These are phyloP conservation scores for Penicillium angulare DNA, from an alignment of 495 filamentous ascomycete species.

Conservation along the genomic window DNA sequence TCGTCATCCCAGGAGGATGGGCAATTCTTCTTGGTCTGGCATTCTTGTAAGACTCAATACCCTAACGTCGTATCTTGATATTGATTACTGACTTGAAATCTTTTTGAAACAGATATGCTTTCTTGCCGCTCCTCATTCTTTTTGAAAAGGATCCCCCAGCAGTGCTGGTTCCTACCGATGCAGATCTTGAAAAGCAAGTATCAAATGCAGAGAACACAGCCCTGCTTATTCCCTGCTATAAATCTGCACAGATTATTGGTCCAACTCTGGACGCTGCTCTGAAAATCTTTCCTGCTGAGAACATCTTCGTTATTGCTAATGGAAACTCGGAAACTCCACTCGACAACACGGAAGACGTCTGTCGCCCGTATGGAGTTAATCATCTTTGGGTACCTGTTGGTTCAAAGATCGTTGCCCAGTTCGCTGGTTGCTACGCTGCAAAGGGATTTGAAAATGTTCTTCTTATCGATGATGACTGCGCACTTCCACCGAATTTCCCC, in stretches of 20 bases:
- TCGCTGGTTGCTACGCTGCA: conserved; percentile 44
- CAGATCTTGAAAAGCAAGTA: conserved; percentile 13
- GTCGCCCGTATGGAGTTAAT: conserved; percentile 39
- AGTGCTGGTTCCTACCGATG: background rate
- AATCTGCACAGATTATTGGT: conserved; percentile 41
- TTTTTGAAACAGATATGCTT: conserved; percentile 31
- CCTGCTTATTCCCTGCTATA: conserved; percentile 49
- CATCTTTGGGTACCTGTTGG: conserved; percentile 41
- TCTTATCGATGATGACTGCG: conserved; percentile 49
- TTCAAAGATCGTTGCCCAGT: conserved; percentile 46
- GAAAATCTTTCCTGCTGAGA: conserved; percentile 41
- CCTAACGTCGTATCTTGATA: too few relatives aligned
- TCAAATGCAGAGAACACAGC: conserved; percentile 34
- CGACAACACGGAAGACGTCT: conserved; percentile 46
- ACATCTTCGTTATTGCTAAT: conserved; percentile 49
- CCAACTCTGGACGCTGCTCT: conserved; percentile 43
- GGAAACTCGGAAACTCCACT: conserved; percentile 39
- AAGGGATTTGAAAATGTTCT: conserved; percentile 41
- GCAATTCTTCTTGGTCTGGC: conserved; percentile 35
- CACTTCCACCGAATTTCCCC: conserved; percentile 42
- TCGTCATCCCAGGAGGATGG: conserved; percentile 35
- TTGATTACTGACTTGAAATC: background rate
- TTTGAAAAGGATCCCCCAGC: conserved; percentile 36
- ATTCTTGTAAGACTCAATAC: conserved; percentile 31
- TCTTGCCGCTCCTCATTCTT: conserved; percentile 33